A percentile compares a stretch with the other conserved stretches of the same genome.
phyloP scores from a whole-genome alignment of 2,329 filamentous ascomycete genomes.

The Davidsoniella virescens region DNA sequence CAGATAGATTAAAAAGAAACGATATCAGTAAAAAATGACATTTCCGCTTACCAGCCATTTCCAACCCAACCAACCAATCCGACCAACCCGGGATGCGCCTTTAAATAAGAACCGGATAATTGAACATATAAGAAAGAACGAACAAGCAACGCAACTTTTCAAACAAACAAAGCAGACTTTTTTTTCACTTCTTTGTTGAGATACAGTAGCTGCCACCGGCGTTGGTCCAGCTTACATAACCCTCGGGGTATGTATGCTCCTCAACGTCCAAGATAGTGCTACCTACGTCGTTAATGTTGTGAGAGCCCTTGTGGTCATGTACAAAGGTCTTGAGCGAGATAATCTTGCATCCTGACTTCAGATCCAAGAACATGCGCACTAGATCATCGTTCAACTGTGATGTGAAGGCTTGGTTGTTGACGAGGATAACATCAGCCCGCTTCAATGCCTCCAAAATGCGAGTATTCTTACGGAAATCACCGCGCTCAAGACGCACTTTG shows the following conservation, averaged over 20 bases:
- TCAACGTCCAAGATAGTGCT: slow-evolving; percentile 68
- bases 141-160: not conserved
- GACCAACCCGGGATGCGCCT: too few species aligned
- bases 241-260: slow-evolving; percentile 41
- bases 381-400: slow-evolving; percentile 72
- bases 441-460: slow-evolving; percentile 58
- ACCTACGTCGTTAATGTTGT: slow-evolving; percentile 64
- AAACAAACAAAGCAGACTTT: not conserved
- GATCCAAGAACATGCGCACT: slow-evolving; percentile 77
- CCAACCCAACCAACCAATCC: not conserved
- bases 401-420: slow-evolving; percentile 96
- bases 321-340: slow-evolving; percentile 89
- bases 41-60: not conserved
- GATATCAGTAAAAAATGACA: too few species aligned
- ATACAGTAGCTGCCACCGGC: slow-evolving; percentile 76
- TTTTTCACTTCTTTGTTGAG: slow-evolving; percentile 51
- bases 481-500: slow-evolving; percentile 60
- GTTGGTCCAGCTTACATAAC: slow-evolving; percentile 85
- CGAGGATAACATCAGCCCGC: slow-evolving; percentile 83
- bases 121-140: not conserved
- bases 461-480: slow-evolving; percentile 64
- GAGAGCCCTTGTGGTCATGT: slow-evolving; percentile 58
- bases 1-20: too few species aligned
- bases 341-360: slow-evolving; percentile 80
- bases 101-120: not conserved